These are phyloP conservation scores for Kalanchoe fedtschenkoi DNA, from an alignment of 164 flowering plant species.

Conservation along the genomic window DNA sequence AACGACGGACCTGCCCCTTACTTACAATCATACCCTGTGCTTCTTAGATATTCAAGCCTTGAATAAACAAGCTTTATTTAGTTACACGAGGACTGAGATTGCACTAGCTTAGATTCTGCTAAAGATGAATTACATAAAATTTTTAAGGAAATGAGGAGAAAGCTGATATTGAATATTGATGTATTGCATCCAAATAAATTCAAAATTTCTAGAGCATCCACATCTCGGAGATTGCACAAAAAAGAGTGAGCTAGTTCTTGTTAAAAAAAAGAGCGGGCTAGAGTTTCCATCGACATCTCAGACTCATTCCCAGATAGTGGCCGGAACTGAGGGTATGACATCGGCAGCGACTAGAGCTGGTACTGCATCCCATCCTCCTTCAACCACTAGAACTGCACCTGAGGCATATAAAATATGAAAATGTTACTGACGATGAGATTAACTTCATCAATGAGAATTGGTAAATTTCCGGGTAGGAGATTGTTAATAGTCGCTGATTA, in stretches of 20 bases:
- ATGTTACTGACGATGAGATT: neutral
- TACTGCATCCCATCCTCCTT: neutral
- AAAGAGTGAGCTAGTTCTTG: neutral
- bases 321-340: neutral
- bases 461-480: neutral
- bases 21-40: too few relatives aligned
- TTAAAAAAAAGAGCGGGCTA: neutral
- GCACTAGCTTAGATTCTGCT: too few relatives aligned
- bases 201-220: neutral
- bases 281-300: neutral
- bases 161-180: too few relatives aligned
- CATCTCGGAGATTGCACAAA: neutral
- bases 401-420: neutral
- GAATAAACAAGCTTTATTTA: too few relatives aligned
- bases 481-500: neutral
- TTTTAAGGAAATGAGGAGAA: too few relatives aligned
- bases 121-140: too few relatives aligned
- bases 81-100: too few relatives aligned
- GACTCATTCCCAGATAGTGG: neutral
- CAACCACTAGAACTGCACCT: neutral
- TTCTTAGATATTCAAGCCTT: too few relatives aligned
- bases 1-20: too few relatives aligned
- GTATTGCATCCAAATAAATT: too few relatives aligned
- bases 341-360: neutral
- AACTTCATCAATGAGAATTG: neutral